Evolutionary conservation across 129 eudicot species (phyloP).

Genomic region (Scalesia atractyloides): DNA sequence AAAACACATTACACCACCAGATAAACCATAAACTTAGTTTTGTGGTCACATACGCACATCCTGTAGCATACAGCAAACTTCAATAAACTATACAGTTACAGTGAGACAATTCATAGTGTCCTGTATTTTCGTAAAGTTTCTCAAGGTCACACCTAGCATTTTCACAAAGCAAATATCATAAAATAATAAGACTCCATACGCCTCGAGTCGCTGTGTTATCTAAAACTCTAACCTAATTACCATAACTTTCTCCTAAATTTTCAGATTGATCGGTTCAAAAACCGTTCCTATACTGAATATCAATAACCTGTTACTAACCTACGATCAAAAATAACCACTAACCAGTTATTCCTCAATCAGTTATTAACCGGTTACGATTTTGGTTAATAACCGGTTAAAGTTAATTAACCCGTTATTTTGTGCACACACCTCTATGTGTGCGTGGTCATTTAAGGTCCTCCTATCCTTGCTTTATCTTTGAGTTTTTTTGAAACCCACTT

Average conservation of each 20-base stretch:
- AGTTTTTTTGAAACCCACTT: too few species aligned
- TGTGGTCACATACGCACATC: slow-evolving; percentile 7
- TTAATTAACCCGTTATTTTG: too few species aligned
- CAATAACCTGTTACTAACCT: too few species aligned
- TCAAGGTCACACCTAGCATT: neutral
- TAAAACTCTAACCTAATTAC: slow-evolving; percentile 1
- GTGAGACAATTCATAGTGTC: neutral
- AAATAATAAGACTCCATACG: neutral
- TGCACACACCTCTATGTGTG: too few species aligned
- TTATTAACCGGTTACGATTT: too few species aligned
- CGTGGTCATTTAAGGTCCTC: too few species aligned
- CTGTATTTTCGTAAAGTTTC: neutral
- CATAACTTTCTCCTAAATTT: neutral
- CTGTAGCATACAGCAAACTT: neutral
- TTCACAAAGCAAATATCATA: neutral
- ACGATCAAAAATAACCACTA: too few species aligned
- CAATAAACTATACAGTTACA: slow-evolving; percentile 7
- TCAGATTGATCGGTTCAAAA: neutral
- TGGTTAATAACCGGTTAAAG: too few species aligned
- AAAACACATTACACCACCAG: neutral
- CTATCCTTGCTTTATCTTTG: too few species aligned
- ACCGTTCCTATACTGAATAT: too few species aligned
- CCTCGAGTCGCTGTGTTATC: neutral
- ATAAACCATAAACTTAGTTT: neutral
- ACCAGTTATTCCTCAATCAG: too few species aligned